Conservation (phyloP, 306 rosid genomes). For the Carpinus fangiana region DNA sequence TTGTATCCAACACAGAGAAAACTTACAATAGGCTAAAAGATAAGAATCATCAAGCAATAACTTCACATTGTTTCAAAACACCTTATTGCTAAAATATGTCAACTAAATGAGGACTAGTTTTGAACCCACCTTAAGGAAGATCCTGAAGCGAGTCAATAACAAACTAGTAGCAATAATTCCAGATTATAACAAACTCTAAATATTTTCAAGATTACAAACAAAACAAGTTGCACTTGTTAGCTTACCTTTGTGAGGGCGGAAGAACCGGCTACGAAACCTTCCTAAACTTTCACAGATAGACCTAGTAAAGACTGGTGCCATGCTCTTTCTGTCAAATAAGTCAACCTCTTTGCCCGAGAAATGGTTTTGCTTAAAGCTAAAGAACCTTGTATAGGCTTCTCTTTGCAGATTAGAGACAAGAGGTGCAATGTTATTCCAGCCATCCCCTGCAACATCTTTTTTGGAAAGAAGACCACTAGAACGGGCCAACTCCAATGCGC, state of each 20-base stretch:
- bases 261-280: conserved; percentile 44
- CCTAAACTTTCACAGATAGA: conserved; percentile 48
- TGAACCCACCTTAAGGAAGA: not conserved
- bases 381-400: conserved; percentile 52
- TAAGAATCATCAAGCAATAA: not conserved
- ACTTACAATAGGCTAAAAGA: not conserved
- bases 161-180: not conserved
- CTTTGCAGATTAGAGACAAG: conserved; percentile 49
- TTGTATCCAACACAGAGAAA: not conserved
- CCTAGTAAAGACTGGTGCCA: conserved; percentile 36
- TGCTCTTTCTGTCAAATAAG: conserved; percentile 48
- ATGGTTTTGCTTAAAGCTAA: conserved; percentile 46
- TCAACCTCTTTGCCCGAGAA: conserved; percentile 48
- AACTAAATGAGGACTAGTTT: not conserved
- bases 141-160: not conserved
- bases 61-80: not conserved
- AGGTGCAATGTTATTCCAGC: conserved; percentile 48
- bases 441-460: conserved; percentile 32
- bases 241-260: conserved; percentile 60
- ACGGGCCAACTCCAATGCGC: conserved; percentile 45
- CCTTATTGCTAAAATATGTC: not conserved
- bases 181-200: not conserved
- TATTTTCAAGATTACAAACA: not conserved
- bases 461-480: conserved; percentile 36
- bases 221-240: not conserved